Conservation (phyloP, 352 stramenopile genomes). For the Phytophthora tubulina region DNA sequence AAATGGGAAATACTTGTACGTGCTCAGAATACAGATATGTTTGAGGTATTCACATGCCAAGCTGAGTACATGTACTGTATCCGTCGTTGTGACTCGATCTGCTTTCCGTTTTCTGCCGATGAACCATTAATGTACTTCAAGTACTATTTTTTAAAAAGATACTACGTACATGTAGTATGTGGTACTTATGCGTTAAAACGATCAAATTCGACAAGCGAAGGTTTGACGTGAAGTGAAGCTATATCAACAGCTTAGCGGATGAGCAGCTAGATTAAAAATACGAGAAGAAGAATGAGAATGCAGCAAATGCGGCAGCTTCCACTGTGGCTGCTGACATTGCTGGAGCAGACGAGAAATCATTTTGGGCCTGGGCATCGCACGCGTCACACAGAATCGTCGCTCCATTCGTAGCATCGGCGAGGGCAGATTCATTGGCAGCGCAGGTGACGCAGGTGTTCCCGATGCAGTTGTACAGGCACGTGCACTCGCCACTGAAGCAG, state of each 20-base stretch:
- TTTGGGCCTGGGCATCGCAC: conserved; percentile 30
- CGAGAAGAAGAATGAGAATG: conserved; percentile 12
- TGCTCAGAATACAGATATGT: too few species aligned
- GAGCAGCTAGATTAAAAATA: conserved; percentile 2
- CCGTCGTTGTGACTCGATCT: too few species aligned
- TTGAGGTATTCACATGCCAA: too few species aligned
- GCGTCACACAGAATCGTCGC: conserved; percentile 56
- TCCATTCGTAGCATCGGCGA: conserved; percentile 37
- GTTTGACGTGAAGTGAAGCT: neutral
- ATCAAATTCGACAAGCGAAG: too few species aligned
- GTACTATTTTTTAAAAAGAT: too few species aligned
- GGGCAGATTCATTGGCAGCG: conserved; percentile 46
- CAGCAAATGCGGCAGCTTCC: conserved; percentile 12
- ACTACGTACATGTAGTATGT: too few species aligned
- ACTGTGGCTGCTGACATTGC: neutral
- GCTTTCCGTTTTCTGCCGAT: too few species aligned
- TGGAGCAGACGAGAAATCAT: conserved; percentile 30
- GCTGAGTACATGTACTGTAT: too few species aligned
- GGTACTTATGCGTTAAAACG: too few species aligned
- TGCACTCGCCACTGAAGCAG: conserved; percentile 62
- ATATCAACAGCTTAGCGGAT: neutral
- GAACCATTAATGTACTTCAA: too few species aligned
- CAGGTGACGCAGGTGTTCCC: conserved; percentile 56
- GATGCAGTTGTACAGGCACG: conserved; percentile 67
- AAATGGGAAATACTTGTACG: too few species aligned